Evolutionary conservation across 75 land plant genomes (phyloP), one percentile per base, ranked within the genome.

Genomic region (Adiantum capillusveneris): DNA sequence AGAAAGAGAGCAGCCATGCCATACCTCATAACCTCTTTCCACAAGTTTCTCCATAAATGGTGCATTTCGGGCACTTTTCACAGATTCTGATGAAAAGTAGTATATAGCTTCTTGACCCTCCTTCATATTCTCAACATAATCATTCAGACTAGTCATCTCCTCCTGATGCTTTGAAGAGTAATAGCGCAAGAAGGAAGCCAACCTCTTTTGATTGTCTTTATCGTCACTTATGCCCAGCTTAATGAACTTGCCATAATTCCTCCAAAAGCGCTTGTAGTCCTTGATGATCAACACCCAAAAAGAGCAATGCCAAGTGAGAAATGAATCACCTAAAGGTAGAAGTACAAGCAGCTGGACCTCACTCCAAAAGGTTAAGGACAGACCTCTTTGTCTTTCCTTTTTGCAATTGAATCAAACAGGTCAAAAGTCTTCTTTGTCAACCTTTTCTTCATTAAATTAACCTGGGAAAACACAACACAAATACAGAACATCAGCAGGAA

Each of bases 381-480:
- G n/a, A 93, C 98, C 90, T 93, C 98, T 72, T 83, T 76, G 62
- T 81, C 70, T 62, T 94, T 93, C 43, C 86, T 75, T 17, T 81
- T 80, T 24, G 91, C 41, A 11, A 94, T 63, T 21, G 85, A 97
- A 63, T 90, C 84, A 65, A 94, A 76, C 91, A 94, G 83, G 65
- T 94, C 98, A 72, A 94, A 94, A 11, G 97, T 81, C 67, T 94
- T 94, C 29, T 87, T 74, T 1, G 91, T 88, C 56, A 94, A 84
- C 36, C 98, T 74, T 65, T 86, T 90, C 61, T 82, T 84, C 98
- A 94, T 94, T 14, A 94, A 81, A 60, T 97, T 75, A 31, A 94
- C 90, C 98, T 93, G 81, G n/a, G n/a, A n/a, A 7, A 16, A 58
- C 6, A 26, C 22, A 56, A 6, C 7, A 14, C 25, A 19, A n/a